A percentile compares a stretch with the other conserved stretches of the same genome.
Evolutionary conservation across 2,329 filamentous ascomycete genomes (phyloP).

Genomic region (Dactylellina haptotyla): DNA sequence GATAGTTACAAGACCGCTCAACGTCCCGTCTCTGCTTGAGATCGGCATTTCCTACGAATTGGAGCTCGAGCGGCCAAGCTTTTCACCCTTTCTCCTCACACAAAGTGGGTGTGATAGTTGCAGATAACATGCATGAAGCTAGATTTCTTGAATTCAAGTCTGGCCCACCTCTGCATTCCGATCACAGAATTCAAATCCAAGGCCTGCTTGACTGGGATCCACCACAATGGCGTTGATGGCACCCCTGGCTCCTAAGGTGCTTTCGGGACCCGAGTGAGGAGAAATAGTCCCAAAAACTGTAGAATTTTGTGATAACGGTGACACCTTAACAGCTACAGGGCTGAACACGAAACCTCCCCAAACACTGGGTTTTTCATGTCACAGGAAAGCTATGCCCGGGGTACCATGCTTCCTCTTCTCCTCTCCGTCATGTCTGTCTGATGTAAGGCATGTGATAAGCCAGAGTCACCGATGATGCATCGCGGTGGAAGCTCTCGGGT

Average conservation of each 20-base stretch:
- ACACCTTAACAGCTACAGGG: conserved; percentile 45
- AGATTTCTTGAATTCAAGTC: conserved; percentile 23
- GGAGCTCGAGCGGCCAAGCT: conserved; percentile 36
- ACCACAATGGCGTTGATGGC: conserved; percentile 40
- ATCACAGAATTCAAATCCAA: conserved; percentile 38
- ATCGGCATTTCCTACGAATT: conserved; percentile 30
- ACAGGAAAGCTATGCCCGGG: conserved; percentile 30
- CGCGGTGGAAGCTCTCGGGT: conserved; percentile 19
- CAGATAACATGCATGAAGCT: conserved; percentile 50
- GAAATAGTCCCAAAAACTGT: conserved; percentile 24
- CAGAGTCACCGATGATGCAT: conserved; percentile 21
- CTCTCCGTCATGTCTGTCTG: conserved; percentile 5
- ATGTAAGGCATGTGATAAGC: conserved; percentile 42
- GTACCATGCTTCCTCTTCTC: conserved; percentile 30
- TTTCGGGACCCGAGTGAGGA: conserved; percentile 49
- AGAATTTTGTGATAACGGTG: conserved; percentile 17
- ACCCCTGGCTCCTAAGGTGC: conserved; percentile 15
- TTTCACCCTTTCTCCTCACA: conserved; percentile 1
- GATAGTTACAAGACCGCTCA: conserved; percentile 3
- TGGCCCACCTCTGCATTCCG: conserved; percentile 47
- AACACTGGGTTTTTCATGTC: conserved; percentile 33
- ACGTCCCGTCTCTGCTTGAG: conserved; percentile 52
- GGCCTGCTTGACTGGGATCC: conserved; percentile 20
- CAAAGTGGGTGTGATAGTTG: conserved; percentile 50
- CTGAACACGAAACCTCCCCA: conserved; percentile 42